Evolutionary conservation across 805 yeast species (phyloP).

Genomic region (Candida argentea): DNA sequence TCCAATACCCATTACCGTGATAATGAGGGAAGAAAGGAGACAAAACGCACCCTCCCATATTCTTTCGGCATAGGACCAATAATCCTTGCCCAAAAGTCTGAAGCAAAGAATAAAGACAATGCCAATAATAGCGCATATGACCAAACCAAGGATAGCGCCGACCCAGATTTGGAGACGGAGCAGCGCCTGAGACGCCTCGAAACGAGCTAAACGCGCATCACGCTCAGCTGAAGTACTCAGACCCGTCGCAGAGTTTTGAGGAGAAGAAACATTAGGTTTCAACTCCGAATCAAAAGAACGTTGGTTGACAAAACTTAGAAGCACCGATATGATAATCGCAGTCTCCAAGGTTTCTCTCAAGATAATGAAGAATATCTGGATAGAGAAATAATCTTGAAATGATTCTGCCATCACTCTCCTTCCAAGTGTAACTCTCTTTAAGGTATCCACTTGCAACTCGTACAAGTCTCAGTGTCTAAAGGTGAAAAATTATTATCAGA

Average conservation of each 20-base stretch:
- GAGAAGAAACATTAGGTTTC: not conserved
- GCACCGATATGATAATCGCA: conserved; percentile 21
- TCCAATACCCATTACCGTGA: conserved; percentile 81
- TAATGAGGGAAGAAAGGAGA: conserved; percentile 64
- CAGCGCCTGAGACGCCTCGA: conserved; percentile 4
- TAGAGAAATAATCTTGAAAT: conserved; percentile 13
- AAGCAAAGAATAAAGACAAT: conserved; percentile 58
- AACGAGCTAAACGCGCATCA: conserved; percentile 1
- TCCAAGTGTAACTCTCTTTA: no score
- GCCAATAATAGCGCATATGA: conserved; percentile 65
- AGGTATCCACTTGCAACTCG: no score
- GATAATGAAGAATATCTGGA: conserved; percentile 20
- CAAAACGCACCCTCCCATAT: conserved; percentile 84
- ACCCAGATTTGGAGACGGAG: conserved; percentile 67
- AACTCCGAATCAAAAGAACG: no score
- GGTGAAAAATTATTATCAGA: no score
- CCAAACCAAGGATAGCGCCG: conserved; percentile 68
- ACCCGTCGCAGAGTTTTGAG: not conserved
- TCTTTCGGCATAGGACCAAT: conserved; percentile 83
- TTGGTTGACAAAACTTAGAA: conserved; percentile 19
- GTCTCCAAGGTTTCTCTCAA: conserved; percentile 20
- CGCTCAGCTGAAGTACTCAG: not conserved
- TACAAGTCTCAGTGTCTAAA: no score
- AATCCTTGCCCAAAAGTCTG: conserved; percentile 69
- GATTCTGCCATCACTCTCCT: no score